Percentiles rank a stretch among this genome's conserved stretches.
These are phyloP conservation scores for Amanita phalloides DNA, from an alignment of 768 basidiomycete species.

Conservation along the genomic window DNA sequence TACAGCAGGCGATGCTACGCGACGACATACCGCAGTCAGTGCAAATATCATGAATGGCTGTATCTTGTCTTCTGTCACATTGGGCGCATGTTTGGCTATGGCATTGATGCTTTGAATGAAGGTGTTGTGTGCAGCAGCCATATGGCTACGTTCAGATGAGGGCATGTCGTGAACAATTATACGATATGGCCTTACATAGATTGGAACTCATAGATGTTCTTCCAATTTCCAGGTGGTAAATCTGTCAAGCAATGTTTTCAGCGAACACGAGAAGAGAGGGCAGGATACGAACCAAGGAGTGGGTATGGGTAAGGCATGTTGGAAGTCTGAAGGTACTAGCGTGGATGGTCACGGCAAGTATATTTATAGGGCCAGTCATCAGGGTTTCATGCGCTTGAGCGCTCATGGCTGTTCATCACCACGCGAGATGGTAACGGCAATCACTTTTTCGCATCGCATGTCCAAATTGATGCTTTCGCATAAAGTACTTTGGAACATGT, in stretches of 20 bases:
- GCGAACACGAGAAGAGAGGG: not conserved
- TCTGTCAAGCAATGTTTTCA: slow-evolving; percentile 3
- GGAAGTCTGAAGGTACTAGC: not conserved
- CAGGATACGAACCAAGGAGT: slow-evolving; percentile 6
- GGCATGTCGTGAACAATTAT: not conserved
- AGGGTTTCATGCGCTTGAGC: no score
- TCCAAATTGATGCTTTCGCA: no score
- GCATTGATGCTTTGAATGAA: slow-evolving; percentile 20
- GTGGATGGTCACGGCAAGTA: no score
- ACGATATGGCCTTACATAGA: slow-evolving; percentile 13
- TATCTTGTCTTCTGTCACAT: slow-evolving; percentile 13
- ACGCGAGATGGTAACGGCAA: no score
- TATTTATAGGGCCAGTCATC: no score
- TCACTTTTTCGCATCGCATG: no score
- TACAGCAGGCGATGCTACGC: not conserved
- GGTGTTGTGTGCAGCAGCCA: slow-evolving; percentile 20
- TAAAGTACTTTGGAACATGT: no score
- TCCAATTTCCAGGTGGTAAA: slow-evolving; percentile 17
- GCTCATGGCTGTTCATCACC: no score
- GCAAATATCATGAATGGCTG: slow-evolving; percentile 18
- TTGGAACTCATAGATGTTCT: slow-evolving; percentile 17
- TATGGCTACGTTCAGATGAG: slow-evolving; percentile 13
- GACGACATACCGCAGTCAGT: slow-evolving; percentile 12
- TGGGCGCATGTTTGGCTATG: slow-evolving; percentile 14
- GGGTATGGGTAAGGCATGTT: slow-evolving; percentile 13